Evolutionary conservation across 257 asterid species (phyloP).

Genomic region (Plantago major): DNA sequence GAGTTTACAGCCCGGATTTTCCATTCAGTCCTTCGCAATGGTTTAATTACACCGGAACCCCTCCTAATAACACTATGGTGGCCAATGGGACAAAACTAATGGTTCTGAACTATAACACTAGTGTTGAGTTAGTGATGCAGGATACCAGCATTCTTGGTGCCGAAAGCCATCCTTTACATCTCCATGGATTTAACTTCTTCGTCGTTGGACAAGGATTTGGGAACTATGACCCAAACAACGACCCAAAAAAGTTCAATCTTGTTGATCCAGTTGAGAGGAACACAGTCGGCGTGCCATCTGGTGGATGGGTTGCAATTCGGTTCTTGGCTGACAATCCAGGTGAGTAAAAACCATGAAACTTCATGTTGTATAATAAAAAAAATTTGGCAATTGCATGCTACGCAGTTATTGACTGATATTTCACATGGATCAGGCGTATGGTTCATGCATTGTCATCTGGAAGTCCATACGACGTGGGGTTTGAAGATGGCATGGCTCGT

Average conservation of each 20-base stretch:
- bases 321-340: constrained; percentile 79
- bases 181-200: constrained; percentile 55
- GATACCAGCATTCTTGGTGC: constrained; percentile 63
- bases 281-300: constrained; percentile 50
- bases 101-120: constrained; percentile 44
- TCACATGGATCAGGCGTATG: constrained; percentile 1
- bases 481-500: constrained; percentile 77
- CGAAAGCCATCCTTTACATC: constrained; percentile 75
- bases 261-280: constrained; percentile 72
- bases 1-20: constrained; percentile 42
- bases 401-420: neutral
- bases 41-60: constrained; percentile 59
- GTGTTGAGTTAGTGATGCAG: constrained; percentile 57
- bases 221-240: constrained; percentile 43
- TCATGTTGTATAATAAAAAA: no score
- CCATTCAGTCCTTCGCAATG: constrained; percentile 36
- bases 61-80: constrained; percentile 51
- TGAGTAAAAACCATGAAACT: neutral
- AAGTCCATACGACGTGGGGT: constrained; percentile 75
- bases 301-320: constrained; percentile 72
- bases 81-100: constrained; percentile 45
- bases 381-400: no score
- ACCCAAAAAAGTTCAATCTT: constrained; percentile 50
- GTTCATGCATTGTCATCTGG: constrained; percentile 42
- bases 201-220: constrained; percentile 67